Percentiles rank a stretch among this genome's conserved stretches.
These are phyloP conservation scores for Tricholoma sp. DNA, from an alignment of 768 basidiomycete genomes.

Conservation along the genomic window DNA sequence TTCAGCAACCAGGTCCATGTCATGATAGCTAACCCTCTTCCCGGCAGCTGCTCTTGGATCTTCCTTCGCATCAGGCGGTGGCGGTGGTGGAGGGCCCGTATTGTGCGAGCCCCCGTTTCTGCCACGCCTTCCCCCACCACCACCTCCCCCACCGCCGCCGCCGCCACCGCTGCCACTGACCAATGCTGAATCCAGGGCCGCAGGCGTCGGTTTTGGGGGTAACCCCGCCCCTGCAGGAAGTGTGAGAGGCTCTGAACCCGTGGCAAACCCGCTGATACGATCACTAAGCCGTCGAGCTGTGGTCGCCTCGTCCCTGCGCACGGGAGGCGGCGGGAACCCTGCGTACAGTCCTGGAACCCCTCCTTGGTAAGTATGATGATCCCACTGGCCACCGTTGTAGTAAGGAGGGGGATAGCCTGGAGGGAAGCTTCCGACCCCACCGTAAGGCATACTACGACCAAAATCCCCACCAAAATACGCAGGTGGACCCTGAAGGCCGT, in stretches of 20 bases:
- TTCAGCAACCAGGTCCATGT: constrained; percentile 92
- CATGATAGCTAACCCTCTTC: constrained; percentile 88
- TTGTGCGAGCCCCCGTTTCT: constrained; percentile 30
- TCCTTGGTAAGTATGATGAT: constrained; percentile 35
- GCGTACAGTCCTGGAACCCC: constrained; percentile 28
- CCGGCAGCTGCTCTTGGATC: constrained; percentile 89
- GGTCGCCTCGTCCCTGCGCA: constrained; percentile 56
- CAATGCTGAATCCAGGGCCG: constrained; percentile 46
- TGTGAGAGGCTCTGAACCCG: constrained; percentile 35
- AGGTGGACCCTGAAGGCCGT: constrained; percentile 65
- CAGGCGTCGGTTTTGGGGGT: constrained; percentile 69
- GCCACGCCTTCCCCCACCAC: constrained; percentile 28
- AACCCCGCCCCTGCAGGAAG: constrained; percentile 67
- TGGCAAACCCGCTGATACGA: constrained; percentile 73
- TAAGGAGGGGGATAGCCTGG: constrained; percentile 42
- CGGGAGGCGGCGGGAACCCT: constrained; percentile 32
- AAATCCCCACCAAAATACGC: constrained; percentile 37
- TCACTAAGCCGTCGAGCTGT: constrained; percentile 68
- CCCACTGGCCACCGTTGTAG: constrained; percentile 39
- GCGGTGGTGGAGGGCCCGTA: constrained; percentile 63
- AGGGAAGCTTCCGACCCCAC: constrained; percentile 28
- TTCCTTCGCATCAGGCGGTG: constrained; percentile 85
- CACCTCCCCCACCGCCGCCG: constrained; percentile 39
- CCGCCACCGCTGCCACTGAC: constrained; percentile 42
- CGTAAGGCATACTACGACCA: constrained; percentile 29